Evolutionary conservation across 352 stramenopile species (phyloP).

Genomic region (Phytophthora aleatoria): DNA sequence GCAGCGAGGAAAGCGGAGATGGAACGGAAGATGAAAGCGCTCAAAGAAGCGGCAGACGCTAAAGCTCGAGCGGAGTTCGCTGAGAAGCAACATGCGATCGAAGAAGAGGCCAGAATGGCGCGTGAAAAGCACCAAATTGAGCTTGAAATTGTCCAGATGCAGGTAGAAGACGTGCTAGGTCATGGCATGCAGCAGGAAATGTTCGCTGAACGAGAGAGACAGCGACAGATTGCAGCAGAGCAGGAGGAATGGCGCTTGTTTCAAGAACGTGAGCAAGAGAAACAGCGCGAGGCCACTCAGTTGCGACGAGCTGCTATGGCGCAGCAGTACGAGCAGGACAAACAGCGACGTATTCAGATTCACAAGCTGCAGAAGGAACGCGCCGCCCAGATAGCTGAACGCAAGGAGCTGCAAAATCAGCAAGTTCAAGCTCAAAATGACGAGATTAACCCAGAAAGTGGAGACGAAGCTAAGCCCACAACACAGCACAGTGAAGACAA

Average conservation of each 20-base stretch:
- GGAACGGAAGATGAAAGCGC: conserved; percentile 60
- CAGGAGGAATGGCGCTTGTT: conserved; percentile 66
- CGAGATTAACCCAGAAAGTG: neutral
- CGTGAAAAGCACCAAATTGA: conserved; percentile 39
- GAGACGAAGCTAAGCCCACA: neutral
- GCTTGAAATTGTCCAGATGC: conserved; percentile 48
- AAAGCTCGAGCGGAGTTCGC: conserved; percentile 58
- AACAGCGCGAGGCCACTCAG: conserved; percentile 54
- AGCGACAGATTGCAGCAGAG: conserved; percentile 58
- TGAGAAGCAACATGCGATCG: conserved; percentile 41
- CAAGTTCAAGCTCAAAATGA: conserved; percentile 11
- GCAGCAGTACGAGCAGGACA: conserved; percentile 71
- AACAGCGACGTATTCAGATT: conserved; percentile 65
- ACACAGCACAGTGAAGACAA: neutral
- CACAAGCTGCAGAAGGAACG: conserved; percentile 67
- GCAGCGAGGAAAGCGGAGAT: conserved; percentile 39
- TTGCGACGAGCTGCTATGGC: conserved; percentile 54
- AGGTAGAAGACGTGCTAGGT: conserved; percentile 55
- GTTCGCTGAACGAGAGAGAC: conserved; percentile 45
- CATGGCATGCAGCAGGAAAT: conserved; percentile 40
- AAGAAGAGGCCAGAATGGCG: conserved; percentile 40
- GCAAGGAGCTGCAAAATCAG: conserved; percentile 4
- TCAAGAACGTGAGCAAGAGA: conserved; percentile 53
- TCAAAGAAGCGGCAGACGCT: conserved; percentile 67
- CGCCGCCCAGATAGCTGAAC: conserved; percentile 34